Evolutionary conservation across 495 filamentous ascomycete species (phyloP).

Genomic region (Podospora conica): DNA sequence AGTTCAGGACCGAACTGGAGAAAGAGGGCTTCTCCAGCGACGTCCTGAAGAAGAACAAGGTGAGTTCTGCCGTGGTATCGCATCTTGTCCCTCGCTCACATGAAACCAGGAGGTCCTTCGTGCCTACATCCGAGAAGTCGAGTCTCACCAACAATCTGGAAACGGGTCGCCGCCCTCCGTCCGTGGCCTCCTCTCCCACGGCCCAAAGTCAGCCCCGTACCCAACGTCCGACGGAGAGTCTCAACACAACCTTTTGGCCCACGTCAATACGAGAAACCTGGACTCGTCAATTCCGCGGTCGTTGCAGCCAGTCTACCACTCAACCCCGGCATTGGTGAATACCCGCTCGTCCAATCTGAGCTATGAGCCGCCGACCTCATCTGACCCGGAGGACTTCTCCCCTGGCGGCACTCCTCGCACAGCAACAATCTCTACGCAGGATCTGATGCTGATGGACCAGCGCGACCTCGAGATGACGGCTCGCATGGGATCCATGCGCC

Average conservation of each 20-base stretch:
- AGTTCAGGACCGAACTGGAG: conserved; percentile 47
- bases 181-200: conserved; percentile 33
- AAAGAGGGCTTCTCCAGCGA: conserved; percentile 47
- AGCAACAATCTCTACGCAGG: conserved; percentile 41
- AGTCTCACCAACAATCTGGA: conserved; percentile 30
- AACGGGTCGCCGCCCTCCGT: conserved; percentile 37
- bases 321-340: conserved; percentile 13
- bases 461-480: conserved; percentile 23
- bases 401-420: conserved; percentile 18
- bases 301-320: conserved; percentile 14
- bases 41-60: conserved; percentile 46
- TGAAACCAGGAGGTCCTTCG: conserved; percentile 41
- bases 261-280: neutral
- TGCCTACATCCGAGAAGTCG: conserved; percentile 50
- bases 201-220: conserved; percentile 8
- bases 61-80: conserved; percentile 18
- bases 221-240: conserved; percentile 22
- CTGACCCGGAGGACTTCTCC: conserved; percentile 25
- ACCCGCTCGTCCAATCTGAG: conserved; percentile 24
- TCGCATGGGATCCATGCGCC: conserved; percentile 29
- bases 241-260: conserved; percentile 13
- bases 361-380: conserved; percentile 31
- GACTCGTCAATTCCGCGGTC: conserved; percentile 10
- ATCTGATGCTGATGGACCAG: conserved; percentile 38
- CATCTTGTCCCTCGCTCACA: neutral